A percentile compares a stretch with the other conserved stretches of the same genome.
Conservation (phyloP, 371 early-diverging fungal genomes). For the Mortierella sp. region DNA sequence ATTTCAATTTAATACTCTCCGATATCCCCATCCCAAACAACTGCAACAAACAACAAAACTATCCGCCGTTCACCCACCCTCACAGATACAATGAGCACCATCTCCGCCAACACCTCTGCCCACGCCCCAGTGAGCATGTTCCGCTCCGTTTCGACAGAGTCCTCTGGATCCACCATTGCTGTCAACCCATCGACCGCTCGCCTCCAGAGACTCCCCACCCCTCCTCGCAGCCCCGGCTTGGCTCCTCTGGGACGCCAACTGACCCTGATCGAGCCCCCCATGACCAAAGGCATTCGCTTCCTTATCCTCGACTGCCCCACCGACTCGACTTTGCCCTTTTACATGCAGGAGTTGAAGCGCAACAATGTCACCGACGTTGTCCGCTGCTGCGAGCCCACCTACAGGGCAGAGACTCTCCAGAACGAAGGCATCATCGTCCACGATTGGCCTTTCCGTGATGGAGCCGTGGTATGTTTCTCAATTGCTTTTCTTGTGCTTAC, state of each 20-base stretch:
- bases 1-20: constrained; percentile 6
- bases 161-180: constrained; percentile 29
- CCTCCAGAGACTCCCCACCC: constrained; percentile 55
- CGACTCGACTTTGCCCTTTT: constrained; percentile 82
- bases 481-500: not conserved
- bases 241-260: constrained; percentile 69
- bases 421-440: constrained; percentile 83
- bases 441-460: constrained; percentile 85
- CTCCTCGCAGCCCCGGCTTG: constrained; percentile 54
- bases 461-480: constrained; percentile 70
- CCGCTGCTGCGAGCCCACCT: constrained; percentile 94
- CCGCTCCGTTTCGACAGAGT: constrained; percentile 30
- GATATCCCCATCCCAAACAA: constrained; percentile 2
- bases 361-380: constrained; percentile 88
- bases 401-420: constrained; percentile 72
- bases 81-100: constrained; percentile 32
- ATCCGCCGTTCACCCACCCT: not conserved
- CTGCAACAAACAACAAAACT: not conserved
- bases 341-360: constrained; percentile 80
- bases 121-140: constrained; percentile 21
- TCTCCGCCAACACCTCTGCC: constrained; percentile 19
- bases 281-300: constrained; percentile 78
- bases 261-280: constrained; percentile 70
- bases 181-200: constrained; percentile 50
- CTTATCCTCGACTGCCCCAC: constrained; percentile 94